Evolutionary conservation across 192 early-diverging fungal genomes (phyloP).

Genomic region (Radiomyces spectabilis): DNA sequence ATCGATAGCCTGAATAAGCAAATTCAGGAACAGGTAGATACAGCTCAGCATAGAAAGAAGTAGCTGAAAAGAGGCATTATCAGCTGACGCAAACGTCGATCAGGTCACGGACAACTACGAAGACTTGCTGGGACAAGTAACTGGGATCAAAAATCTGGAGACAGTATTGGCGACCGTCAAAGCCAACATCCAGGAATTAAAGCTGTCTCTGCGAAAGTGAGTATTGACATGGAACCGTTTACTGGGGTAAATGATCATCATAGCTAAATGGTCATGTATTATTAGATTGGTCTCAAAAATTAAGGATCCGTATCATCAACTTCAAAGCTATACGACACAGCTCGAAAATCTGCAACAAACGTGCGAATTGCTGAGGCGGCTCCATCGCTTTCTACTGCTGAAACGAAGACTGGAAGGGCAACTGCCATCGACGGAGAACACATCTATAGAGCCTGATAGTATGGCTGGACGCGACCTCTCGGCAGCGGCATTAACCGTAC

Average conservation of each 20-base stretch:
- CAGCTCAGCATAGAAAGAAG: too few species aligned
- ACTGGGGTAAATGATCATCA: not conserved
- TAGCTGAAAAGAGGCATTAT: too few species aligned
- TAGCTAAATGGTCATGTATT: not conserved
- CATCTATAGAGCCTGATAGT: too few species aligned
- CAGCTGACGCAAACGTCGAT: too few species aligned
- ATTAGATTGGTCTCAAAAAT: constrained; percentile 52
- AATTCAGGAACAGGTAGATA: constrained; percentile 65
- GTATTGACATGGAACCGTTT: too few species aligned
- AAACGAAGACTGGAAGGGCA: constrained; percentile 49
- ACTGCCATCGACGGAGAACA: constrained; percentile 28
- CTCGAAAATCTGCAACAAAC: constrained; percentile 54
- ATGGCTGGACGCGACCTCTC: constrained; percentile 32
- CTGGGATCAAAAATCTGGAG: constrained; percentile 57
- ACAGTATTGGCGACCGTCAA: constrained; percentile 42
- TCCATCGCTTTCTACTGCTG: constrained; percentile 56
- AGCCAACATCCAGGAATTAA: constrained; percentile 43
- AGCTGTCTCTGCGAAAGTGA: constrained; percentile 46
- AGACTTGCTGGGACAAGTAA: constrained; percentile 58
- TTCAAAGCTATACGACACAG: constrained; percentile 53
- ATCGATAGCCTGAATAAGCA: constrained; percentile 72
- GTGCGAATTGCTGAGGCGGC: constrained; percentile 49
- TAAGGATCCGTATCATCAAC: constrained; percentile 48
- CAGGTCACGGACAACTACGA: constrained; percentile 66
- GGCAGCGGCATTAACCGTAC: constrained; percentile 49